Conservation (phyloP, 257 asterid genomes). For the Catharanthus roseus region DNA sequence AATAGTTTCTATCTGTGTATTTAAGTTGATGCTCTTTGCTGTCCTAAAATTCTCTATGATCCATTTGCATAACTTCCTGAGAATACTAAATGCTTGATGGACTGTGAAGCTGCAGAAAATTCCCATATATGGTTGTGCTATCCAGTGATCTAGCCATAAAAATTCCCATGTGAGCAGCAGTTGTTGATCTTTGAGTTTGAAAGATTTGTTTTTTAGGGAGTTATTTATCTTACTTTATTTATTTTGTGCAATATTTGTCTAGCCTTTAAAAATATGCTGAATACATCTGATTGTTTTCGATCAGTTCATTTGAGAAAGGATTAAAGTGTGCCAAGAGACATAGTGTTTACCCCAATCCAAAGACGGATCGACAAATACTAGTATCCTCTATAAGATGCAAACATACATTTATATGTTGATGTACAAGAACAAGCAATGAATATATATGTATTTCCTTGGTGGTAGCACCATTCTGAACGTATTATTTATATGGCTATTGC, state of each 20-base stretch:
- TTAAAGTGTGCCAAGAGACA: slow-evolving; percentile 66
- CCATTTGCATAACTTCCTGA: slow-evolving; percentile 52
- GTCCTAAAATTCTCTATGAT: slow-evolving; percentile 23
- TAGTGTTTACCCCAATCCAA: slow-evolving; percentile 40
- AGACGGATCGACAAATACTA: slow-evolving; percentile 55
- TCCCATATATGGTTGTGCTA: slow-evolving; percentile 65
- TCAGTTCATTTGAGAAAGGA: slow-evolving; percentile 79
- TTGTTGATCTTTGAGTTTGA: slow-evolving; percentile 1
- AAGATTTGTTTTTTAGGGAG: background rate
- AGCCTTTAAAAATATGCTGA: background rate
- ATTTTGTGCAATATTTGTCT: background rate
- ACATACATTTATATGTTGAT: background rate
- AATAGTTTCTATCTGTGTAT: background rate
- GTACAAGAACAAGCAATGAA: background rate
- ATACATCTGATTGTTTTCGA: slow-evolving; percentile 12
- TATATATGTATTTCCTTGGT: background rate
- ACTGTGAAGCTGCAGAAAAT: slow-evolving; percentile 81
- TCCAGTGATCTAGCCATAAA: slow-evolving; percentile 77
- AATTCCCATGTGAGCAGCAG: slow-evolving; percentile 82
- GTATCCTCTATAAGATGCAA: slow-evolving; percentile 50
- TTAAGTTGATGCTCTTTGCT: slow-evolving; percentile 7
- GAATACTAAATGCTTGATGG: slow-evolving; percentile 68
- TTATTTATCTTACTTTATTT: background rate
- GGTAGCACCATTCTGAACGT: background rate
- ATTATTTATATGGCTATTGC: background rate